These are phyloP conservation scores for Chaetomiaceae sp. DNA, from an alignment of 2,329 filamentous ascomycete genomes.

Conservation along the genomic window DNA sequence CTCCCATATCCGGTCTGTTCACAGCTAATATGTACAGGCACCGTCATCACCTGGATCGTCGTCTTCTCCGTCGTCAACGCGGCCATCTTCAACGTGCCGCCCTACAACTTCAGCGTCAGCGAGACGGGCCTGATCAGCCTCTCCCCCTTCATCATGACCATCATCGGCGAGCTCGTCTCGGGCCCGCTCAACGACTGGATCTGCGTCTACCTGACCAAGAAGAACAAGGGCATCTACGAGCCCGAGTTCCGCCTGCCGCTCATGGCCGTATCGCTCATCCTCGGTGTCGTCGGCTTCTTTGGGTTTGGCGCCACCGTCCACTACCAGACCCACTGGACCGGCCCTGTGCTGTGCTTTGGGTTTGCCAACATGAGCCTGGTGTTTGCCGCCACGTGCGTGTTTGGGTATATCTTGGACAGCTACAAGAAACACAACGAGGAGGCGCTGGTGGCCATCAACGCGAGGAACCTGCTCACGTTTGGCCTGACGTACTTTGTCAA, in stretches of 20 bases:
- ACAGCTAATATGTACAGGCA: background rate
- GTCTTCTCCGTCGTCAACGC: slow-evolving; percentile 46
- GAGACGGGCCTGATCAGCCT: slow-evolving; percentile 48
- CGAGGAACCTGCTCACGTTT: slow-evolving; percentile 45
- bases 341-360: slow-evolving; percentile 45
- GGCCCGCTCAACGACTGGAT: slow-evolving; percentile 45
- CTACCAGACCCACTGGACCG: slow-evolving; percentile 44
- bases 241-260: slow-evolving; percentile 48
- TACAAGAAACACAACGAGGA: slow-evolving; percentile 44
- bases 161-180: slow-evolving; percentile 42
- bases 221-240: slow-evolving; percentile 50
- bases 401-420: slow-evolving; percentile 48
- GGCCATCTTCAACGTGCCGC: slow-evolving; percentile 45
- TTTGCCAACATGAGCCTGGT: slow-evolving; percentile 46
- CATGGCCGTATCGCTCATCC: slow-evolving; percentile 37
- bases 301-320: slow-evolving; percentile 44
- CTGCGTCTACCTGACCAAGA: slow-evolving; percentile 42
- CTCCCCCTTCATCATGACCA: slow-evolving; percentile 44
- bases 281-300: slow-evolving; percentile 43
- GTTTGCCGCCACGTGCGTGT: slow-evolving; percentile 44
- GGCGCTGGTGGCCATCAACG: slow-evolving; percentile 49
- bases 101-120: slow-evolving; percentile 48
- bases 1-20: slow-evolving; percentile 15
- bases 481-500: slow-evolving; percentile 43
- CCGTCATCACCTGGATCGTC: slow-evolving; percentile 31